phyloP scores from a whole-genome alignment of 805 yeast genomes.

The Saccharomycopsis sp. region DNA sequence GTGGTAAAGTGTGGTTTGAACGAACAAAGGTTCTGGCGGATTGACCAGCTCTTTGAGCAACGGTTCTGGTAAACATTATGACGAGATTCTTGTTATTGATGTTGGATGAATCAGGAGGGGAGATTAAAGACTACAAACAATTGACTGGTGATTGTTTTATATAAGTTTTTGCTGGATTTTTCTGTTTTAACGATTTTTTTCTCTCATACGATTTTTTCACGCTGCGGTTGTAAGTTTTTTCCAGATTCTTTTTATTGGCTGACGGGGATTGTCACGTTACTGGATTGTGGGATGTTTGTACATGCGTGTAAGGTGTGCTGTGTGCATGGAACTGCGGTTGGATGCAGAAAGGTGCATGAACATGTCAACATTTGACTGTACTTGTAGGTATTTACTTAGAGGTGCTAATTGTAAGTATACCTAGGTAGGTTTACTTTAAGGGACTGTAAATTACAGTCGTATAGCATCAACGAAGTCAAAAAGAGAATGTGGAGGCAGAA shows the following conservation, averaged over 20 bases:
- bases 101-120: neutral
- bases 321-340: too few species aligned
- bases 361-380: neutral
- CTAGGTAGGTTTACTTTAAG: too few species aligned
- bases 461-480: too few species aligned
- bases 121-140: neutral
- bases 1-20: conserved; percentile 28
- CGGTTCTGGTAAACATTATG: conserved; percentile 12
- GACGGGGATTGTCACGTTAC: neutral
- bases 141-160: neutral
- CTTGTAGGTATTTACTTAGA: too few species aligned
- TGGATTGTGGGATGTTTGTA: neutral
- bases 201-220: neutral
- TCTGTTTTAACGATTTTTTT: neutral
- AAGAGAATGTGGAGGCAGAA: too few species aligned
- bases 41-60: conserved; percentile 9
- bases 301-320: neutral
- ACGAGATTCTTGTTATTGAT: neutral
- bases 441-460: too few species aligned
- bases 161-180: neutral
- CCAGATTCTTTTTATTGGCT: conserved; percentile 1
- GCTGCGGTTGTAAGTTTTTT: neutral
- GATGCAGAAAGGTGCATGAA: neutral
- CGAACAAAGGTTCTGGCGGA: conserved; percentile 13
- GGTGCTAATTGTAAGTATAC: too few species aligned